phyloP scores from a whole-genome alignment of 2,329 filamentous ascomycete species.

The Trichoderma sp. region DNA sequence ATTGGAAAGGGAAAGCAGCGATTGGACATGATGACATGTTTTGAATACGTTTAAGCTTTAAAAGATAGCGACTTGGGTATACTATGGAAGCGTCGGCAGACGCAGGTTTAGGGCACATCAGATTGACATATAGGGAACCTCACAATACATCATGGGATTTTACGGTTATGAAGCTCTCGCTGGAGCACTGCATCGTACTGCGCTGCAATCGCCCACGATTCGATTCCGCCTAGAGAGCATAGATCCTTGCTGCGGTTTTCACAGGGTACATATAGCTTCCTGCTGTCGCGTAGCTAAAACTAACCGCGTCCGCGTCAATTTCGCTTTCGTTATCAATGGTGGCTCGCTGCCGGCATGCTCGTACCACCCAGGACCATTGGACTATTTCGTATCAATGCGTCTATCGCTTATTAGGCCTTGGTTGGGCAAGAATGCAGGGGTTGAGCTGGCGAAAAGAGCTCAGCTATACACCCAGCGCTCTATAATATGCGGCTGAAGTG shows the following conservation, averaged over 20 bases:
- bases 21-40: neutral
- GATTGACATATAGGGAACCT: slow-evolving; percentile 13
- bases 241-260: neutral
- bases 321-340: neutral
- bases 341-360: neutral
- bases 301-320: neutral
- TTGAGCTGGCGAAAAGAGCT: neutral
- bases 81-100: neutral
- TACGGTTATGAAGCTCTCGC: neutral
- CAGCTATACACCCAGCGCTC: neutral
- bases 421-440: neutral
- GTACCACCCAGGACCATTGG: neutral
- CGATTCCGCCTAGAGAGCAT: neutral
- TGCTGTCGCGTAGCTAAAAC: neutral
- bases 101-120: slow-evolving; percentile 6
- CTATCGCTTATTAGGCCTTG: neutral
- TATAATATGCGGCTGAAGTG: neutral
- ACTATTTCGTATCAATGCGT: neutral
- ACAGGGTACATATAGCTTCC: neutral
- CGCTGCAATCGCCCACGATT: neutral
- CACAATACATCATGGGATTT: neutral
- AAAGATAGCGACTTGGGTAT: slow-evolving; percentile 4
- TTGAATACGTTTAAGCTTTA: slow-evolving; percentile 1
- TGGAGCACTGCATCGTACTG: neutral
- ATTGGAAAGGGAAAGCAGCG: neutral